Evolutionary conservation across 495 filamentous ascomycete species (phyloP).

Genomic region (Neurospora sp.): DNA sequence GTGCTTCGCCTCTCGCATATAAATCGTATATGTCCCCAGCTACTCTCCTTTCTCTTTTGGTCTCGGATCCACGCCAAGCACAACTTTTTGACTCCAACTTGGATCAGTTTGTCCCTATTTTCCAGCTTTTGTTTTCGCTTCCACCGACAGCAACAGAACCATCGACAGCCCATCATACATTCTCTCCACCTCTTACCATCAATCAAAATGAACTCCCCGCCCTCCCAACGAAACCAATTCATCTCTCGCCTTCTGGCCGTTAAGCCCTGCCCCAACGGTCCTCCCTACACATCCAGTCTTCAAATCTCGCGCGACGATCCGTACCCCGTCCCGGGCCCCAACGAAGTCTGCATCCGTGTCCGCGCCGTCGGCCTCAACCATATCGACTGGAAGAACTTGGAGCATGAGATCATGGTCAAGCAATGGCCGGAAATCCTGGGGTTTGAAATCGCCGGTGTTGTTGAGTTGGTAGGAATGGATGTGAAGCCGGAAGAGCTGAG

Average conservation of each 20-base stretch:
- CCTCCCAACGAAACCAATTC: background rate
- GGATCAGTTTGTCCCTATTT: background rate
- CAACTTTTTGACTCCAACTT: background rate
- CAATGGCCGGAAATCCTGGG: conserved; percentile 29
- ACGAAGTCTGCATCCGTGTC: conserved; percentile 27
- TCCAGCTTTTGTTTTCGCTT: background rate
- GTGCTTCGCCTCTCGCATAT: background rate
- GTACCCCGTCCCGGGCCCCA: conserved; percentile 17
- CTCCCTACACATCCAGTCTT: background rate
- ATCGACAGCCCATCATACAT: background rate
- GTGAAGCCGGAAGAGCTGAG: conserved; percentile 18
- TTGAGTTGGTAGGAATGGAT: conserved; percentile 23
- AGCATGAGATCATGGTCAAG: conserved; percentile 21
- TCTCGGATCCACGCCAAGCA: background rate
- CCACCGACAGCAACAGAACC: background rate
- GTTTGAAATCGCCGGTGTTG: conserved; percentile 27
- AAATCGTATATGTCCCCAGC: background rate
- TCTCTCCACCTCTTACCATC: background rate
- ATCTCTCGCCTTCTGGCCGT: background rate
- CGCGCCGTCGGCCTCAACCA: conserved; percentile 28
- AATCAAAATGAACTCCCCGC: background rate
- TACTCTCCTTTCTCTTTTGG: background rate
- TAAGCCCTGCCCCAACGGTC: background rate
- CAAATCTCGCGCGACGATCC: background rate
- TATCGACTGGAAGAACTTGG: conserved; percentile 28